These are phyloP conservation scores for Metschnikowia chrysomelidarum DNA, from an alignment of 805 yeast genomes.

Conservation along the genomic window DNA sequence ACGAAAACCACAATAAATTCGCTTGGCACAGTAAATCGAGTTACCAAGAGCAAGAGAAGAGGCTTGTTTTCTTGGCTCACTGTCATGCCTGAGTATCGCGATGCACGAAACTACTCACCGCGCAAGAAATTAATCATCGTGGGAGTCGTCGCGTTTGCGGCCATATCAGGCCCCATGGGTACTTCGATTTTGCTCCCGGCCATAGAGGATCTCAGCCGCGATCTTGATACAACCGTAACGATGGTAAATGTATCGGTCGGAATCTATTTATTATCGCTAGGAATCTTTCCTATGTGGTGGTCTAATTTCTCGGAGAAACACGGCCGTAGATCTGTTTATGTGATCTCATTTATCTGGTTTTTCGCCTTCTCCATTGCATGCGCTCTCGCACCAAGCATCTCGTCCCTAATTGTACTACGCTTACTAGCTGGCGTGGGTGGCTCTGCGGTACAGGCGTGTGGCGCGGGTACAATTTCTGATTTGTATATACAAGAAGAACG, in stretches of 20 bases:
- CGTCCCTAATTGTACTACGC: slow-evolving; percentile 64
- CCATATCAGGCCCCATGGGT: slow-evolving; percentile 86
- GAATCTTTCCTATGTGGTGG: slow-evolving; percentile 89
- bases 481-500: slow-evolving; percentile 63
- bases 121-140: slow-evolving; percentile 54
- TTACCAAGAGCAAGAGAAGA: slow-evolving; percentile 41
- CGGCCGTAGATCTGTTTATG: slow-evolving; percentile 74
- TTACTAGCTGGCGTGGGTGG: slow-evolving; percentile 80
- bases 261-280: slow-evolving; percentile 67
- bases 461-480: slow-evolving; percentile 86
- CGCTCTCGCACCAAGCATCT: slow-evolving; percentile 60
- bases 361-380: slow-evolving; percentile 70
- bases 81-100: slow-evolving; percentile 66
- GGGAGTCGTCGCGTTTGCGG: slow-evolving; percentile 66
- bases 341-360: slow-evolving; percentile 62
- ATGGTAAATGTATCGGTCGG: slow-evolving; percentile 80
- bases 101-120: slow-evolving; percentile 63
- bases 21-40: slow-evolving; percentile 6
- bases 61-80: slow-evolving; percentile 56
- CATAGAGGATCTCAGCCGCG: slow-evolving; percentile 53
- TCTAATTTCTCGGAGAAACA: slow-evolving; percentile 70
- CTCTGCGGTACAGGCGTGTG: slow-evolving; percentile 75
- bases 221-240: slow-evolving; percentile 54
- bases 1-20: slow-evolving; percentile 2
- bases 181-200: slow-evolving; percentile 83